Evolutionary conservation across 148 eudicot species (phyloP), one percentile per base, ranked within the genome.

Genomic region (Arbutus unedo): DNA sequence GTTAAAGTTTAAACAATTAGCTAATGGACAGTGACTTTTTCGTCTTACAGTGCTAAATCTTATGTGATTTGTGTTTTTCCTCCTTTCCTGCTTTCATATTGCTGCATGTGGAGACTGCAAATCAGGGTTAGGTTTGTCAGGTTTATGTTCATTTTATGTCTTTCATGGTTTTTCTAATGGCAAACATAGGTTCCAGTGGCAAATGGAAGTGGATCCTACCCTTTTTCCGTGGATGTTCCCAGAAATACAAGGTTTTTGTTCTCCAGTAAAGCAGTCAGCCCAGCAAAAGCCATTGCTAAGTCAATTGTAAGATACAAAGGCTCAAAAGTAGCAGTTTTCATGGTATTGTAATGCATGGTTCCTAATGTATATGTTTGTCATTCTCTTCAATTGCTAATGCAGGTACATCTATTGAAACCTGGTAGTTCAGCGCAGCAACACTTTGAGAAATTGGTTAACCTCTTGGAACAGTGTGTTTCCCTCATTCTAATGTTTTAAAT

Each of bases 111-210:
- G 43, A 64, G 67, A 66, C 74, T 50, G 48, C 31, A 44, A 38
- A 77, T 47, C 11, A 4, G 47, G 21, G 38, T 59, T 21, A 59
- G 19, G 54, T 79, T 68, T 41, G 68, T 21, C 15, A 62, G 43
- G 44, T 44, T 70, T 70, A 19, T 43, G 56, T 59, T 74, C 43
- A 38, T 10, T 11, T 25, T 74, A 6, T 18, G 45, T 45, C 43
- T 50, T 71, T 76, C 21, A 77, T 43, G 70, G 10, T 64, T 31
- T 31, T 66, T 43, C 23, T 73, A 60, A 23, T 62, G 45, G 44
- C 56, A 38, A 48, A n/a, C 72, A 62, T 91, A 96, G 99, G 99
- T 96, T 86, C 99, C 99, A 74, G 99, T 96, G 83, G 99, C 98
- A 79, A 96, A 90, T 88, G 95, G 98, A 74, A 85, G 82, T 85